Base-by-base conservation (phyloP, 1,284 basidiomycete genomes). In the Tilletiaria anomala region DNA sequence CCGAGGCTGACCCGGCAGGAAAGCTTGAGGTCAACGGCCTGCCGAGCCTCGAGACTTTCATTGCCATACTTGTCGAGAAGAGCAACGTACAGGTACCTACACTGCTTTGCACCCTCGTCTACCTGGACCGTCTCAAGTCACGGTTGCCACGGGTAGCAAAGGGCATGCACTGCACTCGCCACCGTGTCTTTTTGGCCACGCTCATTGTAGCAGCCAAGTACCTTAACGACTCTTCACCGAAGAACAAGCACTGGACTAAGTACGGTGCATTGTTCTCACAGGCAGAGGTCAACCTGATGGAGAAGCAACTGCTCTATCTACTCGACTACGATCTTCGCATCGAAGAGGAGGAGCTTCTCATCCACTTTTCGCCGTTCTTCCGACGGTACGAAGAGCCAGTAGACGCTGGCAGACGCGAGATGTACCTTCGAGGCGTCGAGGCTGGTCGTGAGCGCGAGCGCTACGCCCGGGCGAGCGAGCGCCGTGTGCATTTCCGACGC, bases 131-230 rank as follows among this genome's bases (percentile, higher is more conserved):
- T 34, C 74, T 97, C 42, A 76, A 80, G 40, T 69, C 75, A 36
- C 82, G 82, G 61, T 73, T 96, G 35, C 85, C 88, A 8, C 75
- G 78, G 43, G 76, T 86, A 69, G 69, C 85, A 36, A 87, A 84
- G 74, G 89, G 83, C 39, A 80, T 89, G 74, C 78, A 82, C 18
- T 91, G 84, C 69, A 89, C 89, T 4, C 78, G 85, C 39, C 89
- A 94, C 68, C 82, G 91, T 37, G 82, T 96, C 50, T 94, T 97
- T 70, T 76, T 97, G 54, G 89, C 91, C 29, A 81, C 83, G 0
- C 78, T 96, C 60, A 96, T 97, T 69, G 83, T 89, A 37, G 82
- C 91, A 21, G 83, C 88, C 56, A 97, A 97, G 72, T 96, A 96
- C 70, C 77, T 96, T 62, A 94, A 97, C 71, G 89, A 96, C 71